A percentile compares a stretch with the other conserved stretches of the same genome.
Evolutionary conservation across 768 basidiomycete genomes (phyloP).

Genomic region (Glaciozyma martinii): DNA sequence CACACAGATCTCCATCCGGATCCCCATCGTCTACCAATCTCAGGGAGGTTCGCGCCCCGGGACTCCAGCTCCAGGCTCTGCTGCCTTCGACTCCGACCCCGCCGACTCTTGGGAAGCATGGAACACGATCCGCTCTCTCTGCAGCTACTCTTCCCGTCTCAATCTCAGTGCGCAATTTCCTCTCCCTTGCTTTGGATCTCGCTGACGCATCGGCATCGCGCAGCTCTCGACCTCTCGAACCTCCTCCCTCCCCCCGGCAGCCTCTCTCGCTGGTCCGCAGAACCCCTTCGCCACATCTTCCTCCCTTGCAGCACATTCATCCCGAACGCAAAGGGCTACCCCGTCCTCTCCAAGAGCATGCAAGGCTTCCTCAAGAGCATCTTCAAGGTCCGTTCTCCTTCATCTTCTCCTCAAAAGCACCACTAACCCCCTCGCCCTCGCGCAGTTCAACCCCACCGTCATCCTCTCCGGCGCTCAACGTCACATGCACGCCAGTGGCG

Average conservation of each 20-base stretch:
- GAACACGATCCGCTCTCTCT: constrained; percentile 85
- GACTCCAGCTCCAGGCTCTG: constrained; percentile 27
- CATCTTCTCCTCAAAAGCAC: too few relatives aligned
- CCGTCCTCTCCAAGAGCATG: constrained; percentile 85
- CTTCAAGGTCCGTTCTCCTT: constrained; percentile 61
- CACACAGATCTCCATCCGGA: constrained; percentile 31
- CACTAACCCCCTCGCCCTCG: background rate
- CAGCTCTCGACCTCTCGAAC: constrained; percentile 84
- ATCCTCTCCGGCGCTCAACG: constrained; percentile 64
- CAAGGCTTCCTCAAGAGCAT: constrained; percentile 83
- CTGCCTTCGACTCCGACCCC: constrained; percentile 16
- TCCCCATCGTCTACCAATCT: constrained; percentile 41
- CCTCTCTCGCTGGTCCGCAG: constrained; percentile 80
- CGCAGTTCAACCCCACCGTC: constrained; percentile 72
- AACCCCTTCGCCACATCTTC: constrained; percentile 80
- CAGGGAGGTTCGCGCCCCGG: constrained; percentile 44
- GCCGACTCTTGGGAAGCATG: constrained; percentile 87
- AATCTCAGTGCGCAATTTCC: constrained; percentile 41
- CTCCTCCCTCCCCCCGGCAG: constrained; percentile 73
- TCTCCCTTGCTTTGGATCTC: background rate
- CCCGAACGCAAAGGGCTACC: constrained; percentile 91
- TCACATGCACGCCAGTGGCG: constrained; percentile 65
- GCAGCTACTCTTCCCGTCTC: constrained; percentile 55
- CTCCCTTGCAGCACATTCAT: constrained; percentile 86
- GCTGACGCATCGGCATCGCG: constrained; percentile 3